Base-by-base conservation (phyloP, 148 eudicot species). In the Bassia scoparia region DNA sequence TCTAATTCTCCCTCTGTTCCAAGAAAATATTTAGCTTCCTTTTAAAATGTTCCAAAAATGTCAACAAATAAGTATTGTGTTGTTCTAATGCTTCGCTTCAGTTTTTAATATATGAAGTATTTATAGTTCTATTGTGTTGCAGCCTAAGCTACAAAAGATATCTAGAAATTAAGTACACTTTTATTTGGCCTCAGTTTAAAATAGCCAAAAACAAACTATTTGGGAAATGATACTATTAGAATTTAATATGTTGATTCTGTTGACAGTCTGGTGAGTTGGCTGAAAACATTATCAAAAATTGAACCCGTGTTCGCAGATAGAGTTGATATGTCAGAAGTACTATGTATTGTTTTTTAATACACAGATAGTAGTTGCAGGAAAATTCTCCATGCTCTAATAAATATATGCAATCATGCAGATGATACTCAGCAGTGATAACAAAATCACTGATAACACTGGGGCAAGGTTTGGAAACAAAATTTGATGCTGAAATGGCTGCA, bases 401-500 rank as follows among this genome's bases (percentile, higher is more conserved):
- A 38, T n/a, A 30, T 38, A 21, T 76, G 67, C 54, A 53, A 69
- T 23, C 30, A 54, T 80, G 80, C 86, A 94, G 98, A 91, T 71
- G 98, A 94, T 94, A 89, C 75, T 91, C 97, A 81, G 96, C 96
- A 31, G 97, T 94, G 11, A 89, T 94, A 73, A 91, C 97, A 38
- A 94, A 80, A 86, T 89, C 98, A 58, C 75, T 94, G 81, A 78
- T 91, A 41, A 94, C 98, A n/a, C 79, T 94, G 76, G 98, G 91
- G 74, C 91, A 88, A 74, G 98, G 98, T 69, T 75, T 94, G 83
- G 98, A 91, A 84, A 86, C 90, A 16, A 94, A 94, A 78, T 91
- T 94, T 83, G 98, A 94, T 83, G 81, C 86, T 84, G 98, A 94
- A 87, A 94, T 94, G 98, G 93, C 87, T 70, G 96, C 93, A 79